phyloP scores from a whole-genome alignment of 805 yeast genomes.

The Candida nemodendra region DNA sequence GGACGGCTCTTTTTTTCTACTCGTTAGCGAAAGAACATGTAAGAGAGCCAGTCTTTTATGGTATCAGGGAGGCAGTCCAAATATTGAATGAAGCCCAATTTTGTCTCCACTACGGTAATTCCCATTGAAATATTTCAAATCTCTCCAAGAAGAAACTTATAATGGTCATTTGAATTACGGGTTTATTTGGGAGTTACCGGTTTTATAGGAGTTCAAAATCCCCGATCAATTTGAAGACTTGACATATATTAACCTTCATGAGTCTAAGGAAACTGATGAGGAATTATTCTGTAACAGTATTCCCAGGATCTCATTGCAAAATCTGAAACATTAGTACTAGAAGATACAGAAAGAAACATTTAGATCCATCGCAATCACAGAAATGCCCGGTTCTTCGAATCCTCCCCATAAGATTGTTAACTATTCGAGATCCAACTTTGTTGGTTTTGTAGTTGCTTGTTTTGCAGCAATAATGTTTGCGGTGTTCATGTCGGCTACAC shows the following conservation, averaged over 20 bases:
- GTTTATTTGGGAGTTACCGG: background rate
- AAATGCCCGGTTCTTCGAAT: conserved; percentile 1
- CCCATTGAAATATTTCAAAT: no score
- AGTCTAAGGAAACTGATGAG: background rate
- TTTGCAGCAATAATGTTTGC: conserved; percentile 25
- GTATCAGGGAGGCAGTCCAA: background rate
- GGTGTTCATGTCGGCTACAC: conserved; percentile 32
- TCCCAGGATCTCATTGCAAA: background rate
- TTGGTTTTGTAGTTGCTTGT: conserved; percentile 25
- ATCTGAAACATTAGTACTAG: background rate
- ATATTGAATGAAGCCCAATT: background rate
- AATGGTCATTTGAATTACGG: background rate
- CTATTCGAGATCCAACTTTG: conserved; percentile 25
- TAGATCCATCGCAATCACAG: background rate
- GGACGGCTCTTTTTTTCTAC: background rate
- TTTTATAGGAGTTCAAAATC: background rate
- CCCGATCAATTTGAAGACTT: background rate
- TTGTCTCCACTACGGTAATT: background rate
- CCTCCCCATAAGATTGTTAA: conserved; percentile 14
- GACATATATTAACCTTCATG: background rate
- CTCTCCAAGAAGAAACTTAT: background rate
- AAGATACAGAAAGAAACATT: background rate
- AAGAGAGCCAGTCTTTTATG: background rate
- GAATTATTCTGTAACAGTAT: no score
- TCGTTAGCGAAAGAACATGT: background rate